Evolutionary conservation across 768 basidiomycete species (phyloP).

Genomic region (Ramaria sp.): DNA sequence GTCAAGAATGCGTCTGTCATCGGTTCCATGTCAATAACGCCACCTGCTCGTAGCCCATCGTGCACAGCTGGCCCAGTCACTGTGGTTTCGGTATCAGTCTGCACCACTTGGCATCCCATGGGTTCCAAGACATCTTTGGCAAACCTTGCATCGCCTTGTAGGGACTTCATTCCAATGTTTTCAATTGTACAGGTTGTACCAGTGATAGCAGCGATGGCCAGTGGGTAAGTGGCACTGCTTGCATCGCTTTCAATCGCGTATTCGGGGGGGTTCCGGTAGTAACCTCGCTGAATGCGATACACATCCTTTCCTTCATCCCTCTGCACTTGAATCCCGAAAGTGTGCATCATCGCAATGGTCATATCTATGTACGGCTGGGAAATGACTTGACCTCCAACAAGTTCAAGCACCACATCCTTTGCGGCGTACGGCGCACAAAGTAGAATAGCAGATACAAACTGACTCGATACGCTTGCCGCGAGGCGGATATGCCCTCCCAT

Average conservation of each 20-base stretch:
- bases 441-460: conserved; percentile 96
- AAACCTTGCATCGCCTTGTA: conserved; percentile 97
- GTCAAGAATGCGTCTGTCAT: conserved; percentile 99
- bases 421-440: conserved; percentile 91
- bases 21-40: conserved; percentile 93
- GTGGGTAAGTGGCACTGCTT: conserved; percentile 90
- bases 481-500: conserved; percentile 75
- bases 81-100: conserved; percentile 82
- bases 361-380: conserved; percentile 99
- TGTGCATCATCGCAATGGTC: conserved; percentile 96
- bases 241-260: conserved; percentile 96
- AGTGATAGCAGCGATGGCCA: conserved; percentile 94
- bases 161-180: conserved; percentile 81
- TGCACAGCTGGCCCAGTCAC: conserved; percentile 84
- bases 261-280: conserved; percentile 63
- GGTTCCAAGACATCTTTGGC: conserved; percentile 86
- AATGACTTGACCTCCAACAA: conserved; percentile 91
- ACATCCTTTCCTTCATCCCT: conserved; percentile 64
- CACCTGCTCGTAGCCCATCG: conserved; percentile 61
- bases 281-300: conserved; percentile 66
- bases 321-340: conserved; percentile 73
- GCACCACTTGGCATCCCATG: conserved; percentile 89
- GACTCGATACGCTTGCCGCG: conserved; percentile 90
- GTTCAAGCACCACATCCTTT: conserved; percentile 75
- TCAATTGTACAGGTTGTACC: conserved; percentile 91